These are phyloP conservation scores for Leccinellum luteum DNA, from an alignment of 768 basidiomycete genomes.

Conservation along the genomic window DNA sequence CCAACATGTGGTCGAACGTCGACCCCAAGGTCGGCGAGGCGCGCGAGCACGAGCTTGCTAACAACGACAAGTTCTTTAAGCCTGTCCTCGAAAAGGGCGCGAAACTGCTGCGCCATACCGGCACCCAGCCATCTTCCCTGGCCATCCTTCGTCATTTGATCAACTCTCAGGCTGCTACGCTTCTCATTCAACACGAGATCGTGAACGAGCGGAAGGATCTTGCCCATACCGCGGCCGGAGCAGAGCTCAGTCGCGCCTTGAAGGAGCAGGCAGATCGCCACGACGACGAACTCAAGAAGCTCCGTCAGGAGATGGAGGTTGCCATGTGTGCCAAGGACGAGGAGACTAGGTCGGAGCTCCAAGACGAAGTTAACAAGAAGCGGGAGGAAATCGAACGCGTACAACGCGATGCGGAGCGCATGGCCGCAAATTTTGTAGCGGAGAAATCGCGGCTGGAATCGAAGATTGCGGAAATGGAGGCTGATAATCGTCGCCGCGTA, in stretches of 20 bases:
- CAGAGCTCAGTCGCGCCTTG: constrained; percentile 49
- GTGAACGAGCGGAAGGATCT: constrained; percentile 49
- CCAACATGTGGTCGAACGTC: constrained; percentile 53
- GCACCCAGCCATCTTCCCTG: constrained; percentile 40
- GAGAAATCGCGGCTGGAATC: constrained; percentile 37
- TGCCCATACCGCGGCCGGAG: constrained; percentile 51
- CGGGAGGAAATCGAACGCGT: constrained; percentile 44
- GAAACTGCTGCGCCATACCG: constrained; percentile 40
- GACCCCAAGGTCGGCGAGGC: constrained; percentile 36
- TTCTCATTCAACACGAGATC: constrained; percentile 56
- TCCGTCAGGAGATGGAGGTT: constrained; percentile 46
- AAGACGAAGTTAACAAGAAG: constrained; percentile 41
- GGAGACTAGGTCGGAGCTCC: constrained; percentile 44
- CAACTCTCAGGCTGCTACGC: constrained; percentile 37
- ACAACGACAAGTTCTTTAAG: constrained; percentile 48
- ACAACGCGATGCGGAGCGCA: constrained; percentile 38
- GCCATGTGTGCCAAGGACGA: constrained; percentile 46
- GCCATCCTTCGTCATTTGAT: constrained; percentile 43
- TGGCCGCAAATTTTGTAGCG: constrained; percentile 38
- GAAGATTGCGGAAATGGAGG: constrained; percentile 27
- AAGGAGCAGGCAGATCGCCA: constrained; percentile 46
- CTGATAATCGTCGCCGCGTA: constrained; percentile 16
- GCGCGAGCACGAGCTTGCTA: constrained; percentile 46
- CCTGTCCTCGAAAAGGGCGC: constrained; percentile 50
- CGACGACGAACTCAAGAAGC: constrained; percentile 44